Base-by-base conservation (phyloP, 192 early-diverging fungal genomes). In the Podila verticillata region DNA sequence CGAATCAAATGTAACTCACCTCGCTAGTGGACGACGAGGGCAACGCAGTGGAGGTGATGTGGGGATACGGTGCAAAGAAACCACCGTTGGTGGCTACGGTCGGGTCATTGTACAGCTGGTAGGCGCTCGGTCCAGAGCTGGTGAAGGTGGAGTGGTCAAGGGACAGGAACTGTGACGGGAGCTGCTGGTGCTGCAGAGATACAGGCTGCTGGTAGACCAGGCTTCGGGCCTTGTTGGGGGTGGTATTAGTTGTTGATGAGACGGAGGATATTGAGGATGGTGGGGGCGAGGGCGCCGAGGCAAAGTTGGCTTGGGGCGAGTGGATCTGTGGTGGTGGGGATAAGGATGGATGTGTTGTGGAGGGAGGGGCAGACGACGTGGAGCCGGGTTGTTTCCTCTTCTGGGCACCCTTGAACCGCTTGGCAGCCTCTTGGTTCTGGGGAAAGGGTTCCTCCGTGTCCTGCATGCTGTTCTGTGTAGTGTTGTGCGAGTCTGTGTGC, bases 341-440 rank as follows among this genome's bases (percentile, higher is more conserved):
- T n/a, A n/a, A 44, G 34, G 32, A 24, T 36, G 8, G 24, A n/a
- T 26, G 4, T 61, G 56, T n/a, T 24, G 57, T 13, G 29, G 57
- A 61, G 36, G 29, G 22, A 20, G 30, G 34, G 48, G n/a, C 20
- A n/a, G 47, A n/a, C 24, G 10, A 32, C 9, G 48, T 59, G 20
- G 26, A 24, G 26, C 67, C 58, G 19, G 67, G 67, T 35, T 69
- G 67, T 47, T 69, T 69, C 10, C 67, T 36, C 58, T 69, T 69
- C 31, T 69, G 67, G 3, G 39, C 57, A 24, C 35, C 28, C 17
- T 69, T 69, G 67, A 69, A 69, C n/a, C 67, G 29, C 58, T 69
- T 69, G 2, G 67, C 67, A 7, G 58, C 57, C 30, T 69, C 67
- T 29, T 61, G 39, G 44, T 69, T 69, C 58, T 69, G 67, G 29